These are phyloP conservation scores for Hyaloscypha finlandica DNA, from an alignment of 495 filamentous ascomycete genomes.

Conservation along the genomic window DNA sequence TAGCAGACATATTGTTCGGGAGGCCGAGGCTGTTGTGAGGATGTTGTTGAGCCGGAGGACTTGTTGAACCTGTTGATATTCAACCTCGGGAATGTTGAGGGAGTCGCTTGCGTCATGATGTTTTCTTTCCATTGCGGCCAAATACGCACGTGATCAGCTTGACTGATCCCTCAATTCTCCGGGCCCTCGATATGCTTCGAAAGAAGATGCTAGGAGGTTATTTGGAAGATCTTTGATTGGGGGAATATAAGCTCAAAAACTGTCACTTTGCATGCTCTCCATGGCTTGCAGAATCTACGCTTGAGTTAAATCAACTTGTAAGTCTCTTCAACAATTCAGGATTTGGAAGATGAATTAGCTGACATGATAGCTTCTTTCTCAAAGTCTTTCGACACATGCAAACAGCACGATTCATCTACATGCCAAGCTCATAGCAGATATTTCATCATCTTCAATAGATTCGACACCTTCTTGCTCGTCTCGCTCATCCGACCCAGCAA, in stretches of 20 bases:
- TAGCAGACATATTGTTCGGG: conserved; percentile 41
- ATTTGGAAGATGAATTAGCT: neutral
- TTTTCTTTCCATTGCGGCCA: conserved; percentile 3
- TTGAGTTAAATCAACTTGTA: too few relatives aligned
- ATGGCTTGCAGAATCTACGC: too few relatives aligned
- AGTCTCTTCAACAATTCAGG: neutral
- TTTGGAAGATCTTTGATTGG: too few relatives aligned
- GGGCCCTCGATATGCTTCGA: neutral
- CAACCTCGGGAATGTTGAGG: neutral
- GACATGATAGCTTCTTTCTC: neutral
- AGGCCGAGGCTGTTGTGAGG: neutral
- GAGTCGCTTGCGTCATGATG: conserved; percentile 24
- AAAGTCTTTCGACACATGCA: neutral
- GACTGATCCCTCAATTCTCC: neutral
- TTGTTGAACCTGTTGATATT: conserved; percentile 5
- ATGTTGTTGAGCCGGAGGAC: neutral
- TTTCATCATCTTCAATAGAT: conserved; percentile 25
- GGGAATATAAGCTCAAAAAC: too few relatives aligned
- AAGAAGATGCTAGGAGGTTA: too few relatives aligned
- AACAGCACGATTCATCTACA: neutral
- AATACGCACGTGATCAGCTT: conserved; percentile 4
- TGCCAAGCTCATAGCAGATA: conserved; percentile 3
- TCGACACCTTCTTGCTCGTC: conserved; percentile 9
- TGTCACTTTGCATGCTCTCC: too few relatives aligned
- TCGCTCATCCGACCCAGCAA: conserved; percentile 1